These are phyloP conservation scores for Mikania micrantha DNA, from an alignment of 129 eudicot species.

Conservation along the genomic window DNA sequence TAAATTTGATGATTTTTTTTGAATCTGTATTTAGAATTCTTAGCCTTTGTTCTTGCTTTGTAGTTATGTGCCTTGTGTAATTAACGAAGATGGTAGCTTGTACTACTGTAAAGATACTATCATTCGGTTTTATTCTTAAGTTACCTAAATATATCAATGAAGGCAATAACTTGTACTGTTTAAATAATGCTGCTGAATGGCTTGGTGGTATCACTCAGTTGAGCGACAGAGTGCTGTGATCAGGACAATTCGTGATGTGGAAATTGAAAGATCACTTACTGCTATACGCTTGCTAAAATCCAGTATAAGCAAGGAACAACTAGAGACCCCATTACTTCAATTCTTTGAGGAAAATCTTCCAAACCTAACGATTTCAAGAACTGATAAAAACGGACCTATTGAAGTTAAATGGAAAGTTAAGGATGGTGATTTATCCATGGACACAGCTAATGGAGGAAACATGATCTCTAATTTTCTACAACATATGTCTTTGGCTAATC, in stretches of 20 bases:
- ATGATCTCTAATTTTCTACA: constrained; percentile 54
- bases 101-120: background rate
- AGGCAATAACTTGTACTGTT: background rate
- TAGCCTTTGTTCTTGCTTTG: background rate
- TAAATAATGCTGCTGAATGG: background rate
- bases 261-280: constrained; percentile 53
- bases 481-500: constrained; percentile 58
- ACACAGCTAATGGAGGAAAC: constrained; percentile 45
- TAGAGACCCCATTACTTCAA: constrained; percentile 46
- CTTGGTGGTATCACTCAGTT: constrained; percentile 25
- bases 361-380: constrained; percentile 40
- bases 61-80: background rate
- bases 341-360: constrained; percentile 63
- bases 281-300: constrained; percentile 52
- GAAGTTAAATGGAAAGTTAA: constrained; percentile 53
- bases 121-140: background rate
- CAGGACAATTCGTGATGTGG: constrained; percentile 62
- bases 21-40: background rate
- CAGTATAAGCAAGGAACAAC: constrained; percentile 52
- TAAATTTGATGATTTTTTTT: background rate
- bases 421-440: constrained; percentile 33
- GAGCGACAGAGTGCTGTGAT: constrained; percentile 64
- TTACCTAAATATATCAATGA: background rate
- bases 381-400: constrained; percentile 34
- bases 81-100: background rate